phyloP scores from a whole-genome alignment of 2,329 filamentous ascomycete genomes.

The Calonectria pteridis region DNA sequence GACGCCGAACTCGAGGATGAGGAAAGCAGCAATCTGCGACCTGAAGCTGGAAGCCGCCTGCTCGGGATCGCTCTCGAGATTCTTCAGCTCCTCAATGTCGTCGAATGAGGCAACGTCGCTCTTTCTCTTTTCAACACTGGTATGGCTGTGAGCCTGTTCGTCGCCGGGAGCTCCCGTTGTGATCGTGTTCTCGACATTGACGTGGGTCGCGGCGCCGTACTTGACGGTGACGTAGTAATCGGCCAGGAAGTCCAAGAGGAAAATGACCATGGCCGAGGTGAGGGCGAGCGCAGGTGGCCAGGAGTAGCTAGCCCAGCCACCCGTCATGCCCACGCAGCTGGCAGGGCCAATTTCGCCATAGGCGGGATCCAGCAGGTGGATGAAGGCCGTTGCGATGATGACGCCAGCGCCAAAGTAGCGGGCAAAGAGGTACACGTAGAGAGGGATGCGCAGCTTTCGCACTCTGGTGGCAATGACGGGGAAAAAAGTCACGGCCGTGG shows the following conservation, averaged over 20 bases:
- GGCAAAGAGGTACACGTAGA: background rate
- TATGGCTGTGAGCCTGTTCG: background rate
- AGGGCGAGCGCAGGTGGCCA: background rate
- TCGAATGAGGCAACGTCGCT: background rate
- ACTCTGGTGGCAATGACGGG: background rate
- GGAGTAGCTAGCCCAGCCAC: background rate
- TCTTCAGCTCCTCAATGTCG: slow-evolving; percentile 5
- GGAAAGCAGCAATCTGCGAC: slow-evolving; percentile 57
- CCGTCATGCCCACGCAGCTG: background rate
- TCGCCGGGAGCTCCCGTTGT: background rate
- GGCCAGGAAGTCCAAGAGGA: background rate
- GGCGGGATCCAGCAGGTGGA: background rate
- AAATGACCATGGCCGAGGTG: background rate
- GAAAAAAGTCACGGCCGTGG: background rate
- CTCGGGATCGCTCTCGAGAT: background rate
- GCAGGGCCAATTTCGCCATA: background rate
- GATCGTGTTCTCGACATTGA: background rate
- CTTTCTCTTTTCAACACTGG: background rate
- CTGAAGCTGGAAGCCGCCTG: background rate
- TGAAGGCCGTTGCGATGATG: background rate
- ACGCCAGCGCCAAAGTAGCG: background rate
- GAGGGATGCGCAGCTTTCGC: background rate
- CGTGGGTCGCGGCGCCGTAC: background rate
- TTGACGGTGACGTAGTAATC: background rate
- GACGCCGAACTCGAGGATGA: slow-evolving; percentile 70